Conservation (phyloP, 495 filamentous ascomycete species). For the Penicillium silybi region DNA sequence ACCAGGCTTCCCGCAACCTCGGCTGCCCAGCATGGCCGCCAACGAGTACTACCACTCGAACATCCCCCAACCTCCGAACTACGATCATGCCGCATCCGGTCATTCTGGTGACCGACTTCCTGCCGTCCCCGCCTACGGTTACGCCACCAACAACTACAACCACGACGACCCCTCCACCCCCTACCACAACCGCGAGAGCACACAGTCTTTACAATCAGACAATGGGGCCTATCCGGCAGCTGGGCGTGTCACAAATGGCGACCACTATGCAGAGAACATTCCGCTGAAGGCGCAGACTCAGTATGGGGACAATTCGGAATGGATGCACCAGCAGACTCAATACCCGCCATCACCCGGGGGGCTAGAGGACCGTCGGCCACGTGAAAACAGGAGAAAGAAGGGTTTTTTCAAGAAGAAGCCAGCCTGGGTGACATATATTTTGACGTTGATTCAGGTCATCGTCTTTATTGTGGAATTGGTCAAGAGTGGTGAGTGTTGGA, state of each 20-base stretch:
- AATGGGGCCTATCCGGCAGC: constrained; percentile 29
- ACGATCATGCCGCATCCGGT: constrained; percentile 29
- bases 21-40: constrained; percentile 62
- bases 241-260: constrained; percentile 31
- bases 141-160: constrained; percentile 25
- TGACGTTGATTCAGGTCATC: constrained; percentile 70
- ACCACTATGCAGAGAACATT: constrained; percentile 51
- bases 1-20: constrained; percentile 3
- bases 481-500: constrained; percentile 62
- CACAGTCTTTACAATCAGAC: constrained; percentile 39
- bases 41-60: constrained; percentile 72
- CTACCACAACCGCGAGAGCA: constrained; percentile 37
- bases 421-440: constrained; percentile 76
- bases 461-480: constrained; percentile 92
- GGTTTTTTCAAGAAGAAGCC: constrained; percentile 59
- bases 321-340: constrained; percentile 43
- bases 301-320: constrained; percentile 30
- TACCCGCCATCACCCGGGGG: constrained; percentile 36
- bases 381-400: constrained; percentile 31
- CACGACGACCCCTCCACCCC: constrained; percentile 27
- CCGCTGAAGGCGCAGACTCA: constrained; percentile 40
- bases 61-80: constrained; percentile 39
- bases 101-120: constrained; percentile 23
- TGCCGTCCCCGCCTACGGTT: constrained; percentile 26
- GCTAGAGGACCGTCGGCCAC: constrained; percentile 10